A percentile compares a stretch with the other conserved stretches of the same genome.
Evolutionary conservation across 108 stramenopile genomes (phyloP).

Genomic region (Nannochloropsis oceanica): DNA sequence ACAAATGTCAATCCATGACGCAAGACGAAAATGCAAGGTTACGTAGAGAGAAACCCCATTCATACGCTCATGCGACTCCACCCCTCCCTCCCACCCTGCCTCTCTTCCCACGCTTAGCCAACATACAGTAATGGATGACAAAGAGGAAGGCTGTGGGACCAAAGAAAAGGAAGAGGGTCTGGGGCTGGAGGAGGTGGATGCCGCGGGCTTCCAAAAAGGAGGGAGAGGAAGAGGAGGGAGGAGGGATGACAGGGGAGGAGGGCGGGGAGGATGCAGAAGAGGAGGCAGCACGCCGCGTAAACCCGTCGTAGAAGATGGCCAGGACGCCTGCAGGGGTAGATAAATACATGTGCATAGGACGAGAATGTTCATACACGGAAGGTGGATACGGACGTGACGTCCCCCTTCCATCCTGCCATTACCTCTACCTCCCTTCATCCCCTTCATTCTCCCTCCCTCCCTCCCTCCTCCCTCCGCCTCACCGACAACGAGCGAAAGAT

Average conservation of each 20-base stretch:
- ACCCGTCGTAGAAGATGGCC: not conserved
- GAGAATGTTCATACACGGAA: too few species aligned
- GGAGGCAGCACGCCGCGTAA: not conserved
- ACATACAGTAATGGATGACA: not conserved
- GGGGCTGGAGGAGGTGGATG: not conserved
- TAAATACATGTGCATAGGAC: too few species aligned
- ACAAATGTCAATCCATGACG: not conserved
- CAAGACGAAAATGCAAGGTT: not conserved
- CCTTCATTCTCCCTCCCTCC: not conserved
- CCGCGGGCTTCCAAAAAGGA: not conserved
- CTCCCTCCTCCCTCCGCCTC: not conserved
- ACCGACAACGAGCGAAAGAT: not conserved
- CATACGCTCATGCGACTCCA: not conserved
- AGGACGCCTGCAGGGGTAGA: not conserved
- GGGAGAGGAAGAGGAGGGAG: not conserved
- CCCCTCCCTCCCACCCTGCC: not conserved
- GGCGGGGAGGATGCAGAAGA: not conserved
- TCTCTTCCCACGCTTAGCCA: not conserved
- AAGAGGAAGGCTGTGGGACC: not conserved
- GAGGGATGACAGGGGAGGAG: not conserved
- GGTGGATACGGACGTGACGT: not conserved
- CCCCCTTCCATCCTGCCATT: not conserved
- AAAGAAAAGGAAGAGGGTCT: not conserved
- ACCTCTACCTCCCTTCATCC: not conserved
- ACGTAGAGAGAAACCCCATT: not conserved